A percentile compares a stretch with the other conserved stretches of the same genome.
These are phyloP conservation scores for Globisporangium lucens DNA, from an alignment of 352 stramenopile genomes.

Conservation along the genomic window DNA sequence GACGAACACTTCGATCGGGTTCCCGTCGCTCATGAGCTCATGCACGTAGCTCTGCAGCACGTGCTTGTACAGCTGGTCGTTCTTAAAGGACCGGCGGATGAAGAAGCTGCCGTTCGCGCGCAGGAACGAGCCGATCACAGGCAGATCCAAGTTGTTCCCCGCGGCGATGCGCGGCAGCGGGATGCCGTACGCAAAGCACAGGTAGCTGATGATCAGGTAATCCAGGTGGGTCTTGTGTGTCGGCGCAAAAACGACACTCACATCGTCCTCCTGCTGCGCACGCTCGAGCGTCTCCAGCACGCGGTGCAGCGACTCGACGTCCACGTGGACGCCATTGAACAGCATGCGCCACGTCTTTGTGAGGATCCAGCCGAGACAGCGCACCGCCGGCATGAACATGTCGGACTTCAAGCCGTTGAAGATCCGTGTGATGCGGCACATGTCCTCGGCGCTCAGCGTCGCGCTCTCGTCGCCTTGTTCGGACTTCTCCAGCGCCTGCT, in stretches of 20 bases:
- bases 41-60: slow-evolving; percentile 85
- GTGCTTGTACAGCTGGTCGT: slow-evolving; percentile 80
- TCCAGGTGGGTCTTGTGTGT: slow-evolving; percentile 90
- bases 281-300: slow-evolving; percentile 51
- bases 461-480: not conserved
- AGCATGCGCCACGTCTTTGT: slow-evolving; percentile 79
- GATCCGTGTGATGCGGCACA: slow-evolving; percentile 44
- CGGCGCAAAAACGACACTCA: slow-evolving; percentile 80
- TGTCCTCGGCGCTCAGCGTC: slow-evolving; percentile 22
- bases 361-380: slow-evolving; percentile 71
- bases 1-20: slow-evolving; percentile 87
- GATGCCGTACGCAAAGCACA: slow-evolving; percentile 87
- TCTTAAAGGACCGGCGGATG: slow-evolving; percentile 77
- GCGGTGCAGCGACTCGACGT: slow-evolving; percentile 57
- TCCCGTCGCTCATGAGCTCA: slow-evolving; percentile 72
- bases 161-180: slow-evolving; percentile 81
- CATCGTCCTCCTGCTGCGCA: slow-evolving; percentile 25
- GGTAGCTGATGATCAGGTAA: slow-evolving; percentile 90
- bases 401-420: slow-evolving; percentile 68
- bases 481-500: slow-evolving; percentile 11
- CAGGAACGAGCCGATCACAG: slow-evolving; percentile 76
- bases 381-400: slow-evolving; percentile 72
- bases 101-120: slow-evolving; percentile 88
- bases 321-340: slow-evolving; percentile 69
- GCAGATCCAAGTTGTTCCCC: slow-evolving; percentile 87